A percentile compares a stretch with the other conserved stretches of the same genome.
phyloP scores from a whole-genome alignment of 1,284 basidiomycete species.

The Xerocomus minutiporus region DNA sequence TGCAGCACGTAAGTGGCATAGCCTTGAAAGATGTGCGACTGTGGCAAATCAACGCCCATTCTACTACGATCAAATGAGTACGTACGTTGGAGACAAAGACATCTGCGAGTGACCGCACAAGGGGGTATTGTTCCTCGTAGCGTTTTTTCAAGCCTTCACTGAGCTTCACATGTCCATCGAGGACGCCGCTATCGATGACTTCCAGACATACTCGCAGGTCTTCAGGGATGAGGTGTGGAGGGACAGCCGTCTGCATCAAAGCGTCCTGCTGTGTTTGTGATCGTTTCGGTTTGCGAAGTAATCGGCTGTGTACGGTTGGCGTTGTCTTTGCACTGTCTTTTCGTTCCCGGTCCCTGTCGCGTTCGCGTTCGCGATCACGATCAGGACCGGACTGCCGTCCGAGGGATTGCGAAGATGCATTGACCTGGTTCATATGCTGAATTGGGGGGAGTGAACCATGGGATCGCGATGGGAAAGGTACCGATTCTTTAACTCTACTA shows the following conservation, averaged over 20 bases:
- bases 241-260: slow-evolving; percentile 50
- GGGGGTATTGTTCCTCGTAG: slow-evolving; percentile 89
- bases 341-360: slow-evolving; percentile 48
- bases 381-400: slow-evolving; percentile 58
- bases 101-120: slow-evolving; percentile 87
- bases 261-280: slow-evolving; percentile 49
- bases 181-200: slow-evolving; percentile 77
- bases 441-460: slow-evolving; percentile 78
- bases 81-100: slow-evolving; percentile 90
- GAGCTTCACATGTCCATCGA: slow-evolving; percentile 82
- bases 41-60: slow-evolving; percentile 14
- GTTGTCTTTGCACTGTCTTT: slow-evolving; percentile 47
- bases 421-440: slow-evolving; percentile 43
- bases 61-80: slow-evolving; percentile 17
- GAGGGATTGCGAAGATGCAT: slow-evolving; percentile 63
- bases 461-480: slow-evolving; percentile 74
- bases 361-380: slow-evolving; percentile 47
- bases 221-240: slow-evolving; percentile 77
- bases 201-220: slow-evolving; percentile 82
- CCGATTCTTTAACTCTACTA: slow-evolving; percentile 33
- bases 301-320: slow-evolving; percentile 39
- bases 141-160: slow-evolving; percentile 78
- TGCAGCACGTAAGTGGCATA: slow-evolving; percentile 91
- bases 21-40: slow-evolving; percentile 89
- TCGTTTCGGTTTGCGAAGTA: slow-evolving; percentile 66